A percentile compares a stretch with the other conserved stretches of the same genome.
phyloP scores from a whole-genome alignment of 345 rosid genomes.

The Arabidopsis thaliana region TAIR10.1 NC_003076.8:19865001-19865500 shows the following conservation, averaged over 20 bases:
- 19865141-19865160: not conserved
- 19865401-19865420: constrained; percentile 57
- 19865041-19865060: not conserved
- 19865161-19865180: not conserved
- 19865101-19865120: not conserved
- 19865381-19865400: constrained; percentile 64
- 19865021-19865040: not conserved
- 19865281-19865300: constrained; percentile 56
- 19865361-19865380: constrained; percentile 41
- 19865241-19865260: not conserved
- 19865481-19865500: constrained; percentile 29
- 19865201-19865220: not conserved
- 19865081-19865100: not conserved
- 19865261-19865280: constrained; percentile 43
- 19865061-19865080: not conserved
- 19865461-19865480: constrained; percentile 70
- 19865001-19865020: not conserved
- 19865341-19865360: constrained; percentile 66
- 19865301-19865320: constrained; percentile 56
- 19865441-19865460: constrained; percentile 55
- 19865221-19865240: not conserved
- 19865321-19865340: constrained; percentile 60
- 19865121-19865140: constrained; percentile 11
- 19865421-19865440: constrained; percentile 56
- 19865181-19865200: not conserved